Evolutionary conservation across 768 basidiomycete genomes (phyloP), one percentile per base, ranked within the genome.

Genomic region (Termitomyces sp.): DNA sequence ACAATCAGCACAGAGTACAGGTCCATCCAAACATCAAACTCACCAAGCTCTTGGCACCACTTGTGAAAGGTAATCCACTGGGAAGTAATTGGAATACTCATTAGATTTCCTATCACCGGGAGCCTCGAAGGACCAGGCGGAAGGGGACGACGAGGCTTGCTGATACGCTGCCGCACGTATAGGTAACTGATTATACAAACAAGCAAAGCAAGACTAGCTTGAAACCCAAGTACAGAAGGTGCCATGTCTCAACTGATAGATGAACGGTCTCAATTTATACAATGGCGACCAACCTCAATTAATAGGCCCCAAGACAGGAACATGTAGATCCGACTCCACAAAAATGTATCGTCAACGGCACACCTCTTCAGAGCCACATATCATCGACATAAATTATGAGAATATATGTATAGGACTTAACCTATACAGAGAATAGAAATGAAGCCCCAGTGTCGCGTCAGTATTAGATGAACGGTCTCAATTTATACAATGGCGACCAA

Each of bases 61-160:
- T 61, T 42, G 27, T 63, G 62, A 63, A 61, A 63, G 4, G 46
- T 37, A 18, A 51, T 55, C 62, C 62, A 63, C 42, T 58, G 49
- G 1, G 34, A 54, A 14, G 34, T 36, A 13, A 37, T 55, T 4
- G 53, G 56, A 13, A 60, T 41, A n/a, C 61, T 46, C 31, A 63
- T 36, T 22, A 63, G 32, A 26, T 63, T 61, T n/a, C 62, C 62
- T 18, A 63, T 57, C 6, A 63, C 8, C 14, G 39, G 39, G n/a
- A 41, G 39, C 4, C 3, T 41, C 4, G 39, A 41, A 41, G 39
- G 39, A 13, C 14, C 60, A 14, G 60, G 60, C 2, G 62, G 62
- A 20, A 63, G 59, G 5, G 56, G 54, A 10, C 53, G 36, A 6
- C 49, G 29, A 47, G 26, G 37, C 32, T 41, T 24, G n/a, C n/a